A percentile compares a stretch with the other conserved stretches of the same genome.
Evolutionary conservation across 495 filamentous ascomycete genomes (phyloP).

Genomic region (Bacidia gigantensis): DNA sequence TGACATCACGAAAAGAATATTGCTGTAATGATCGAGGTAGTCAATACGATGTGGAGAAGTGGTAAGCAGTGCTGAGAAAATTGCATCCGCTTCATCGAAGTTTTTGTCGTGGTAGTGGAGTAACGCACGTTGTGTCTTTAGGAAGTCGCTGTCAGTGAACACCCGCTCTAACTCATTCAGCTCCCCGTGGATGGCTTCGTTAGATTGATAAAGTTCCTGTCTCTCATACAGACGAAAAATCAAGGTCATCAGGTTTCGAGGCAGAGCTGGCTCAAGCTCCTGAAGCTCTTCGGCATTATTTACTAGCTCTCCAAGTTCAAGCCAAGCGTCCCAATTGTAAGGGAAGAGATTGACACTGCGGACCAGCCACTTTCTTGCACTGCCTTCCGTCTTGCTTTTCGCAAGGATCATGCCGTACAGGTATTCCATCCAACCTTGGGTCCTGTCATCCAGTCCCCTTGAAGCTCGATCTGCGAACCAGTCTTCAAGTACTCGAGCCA

Average conservation of each 20-base stretch:
- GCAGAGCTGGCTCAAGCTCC: conserved; percentile 47
- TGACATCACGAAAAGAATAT: conserved; percentile 89
- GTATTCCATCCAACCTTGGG: conserved; percentile 92
- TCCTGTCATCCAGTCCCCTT: conserved; percentile 45
- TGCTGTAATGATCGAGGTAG: conserved; percentile 84
- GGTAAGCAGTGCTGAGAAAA: conserved; percentile 70
- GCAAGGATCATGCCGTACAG: conserved; percentile 83
- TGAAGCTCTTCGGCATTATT: conserved; percentile 64
- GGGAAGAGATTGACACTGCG: conserved; percentile 73
- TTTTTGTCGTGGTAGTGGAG: conserved; percentile 92
- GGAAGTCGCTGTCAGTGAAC: conserved; percentile 75
- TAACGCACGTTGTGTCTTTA: conserved; percentile 78
- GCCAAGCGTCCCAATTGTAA: conserved; percentile 95
- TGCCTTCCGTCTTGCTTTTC: conserved; percentile 76
- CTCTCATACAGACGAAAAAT: conserved; percentile 85
- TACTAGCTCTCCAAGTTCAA: conserved; percentile 66
- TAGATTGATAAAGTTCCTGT: conserved; percentile 82
- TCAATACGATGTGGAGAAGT: conserved; percentile 81
- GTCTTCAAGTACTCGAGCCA: conserved; percentile 59
- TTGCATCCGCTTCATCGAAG: conserved; percentile 67
- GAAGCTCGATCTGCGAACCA: conserved; percentile 55
- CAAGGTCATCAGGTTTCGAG: conserved; percentile 80
- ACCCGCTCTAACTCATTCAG: conserved; percentile 65
- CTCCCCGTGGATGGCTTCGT: conserved; percentile 48
- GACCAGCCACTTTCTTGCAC: conserved; percentile 70